A percentile compares a stretch with the other conserved stretches of the same genome.
phyloP scores from a whole-genome alignment of 345 rosid genomes.

The Ceriops zippeliana region DNA sequence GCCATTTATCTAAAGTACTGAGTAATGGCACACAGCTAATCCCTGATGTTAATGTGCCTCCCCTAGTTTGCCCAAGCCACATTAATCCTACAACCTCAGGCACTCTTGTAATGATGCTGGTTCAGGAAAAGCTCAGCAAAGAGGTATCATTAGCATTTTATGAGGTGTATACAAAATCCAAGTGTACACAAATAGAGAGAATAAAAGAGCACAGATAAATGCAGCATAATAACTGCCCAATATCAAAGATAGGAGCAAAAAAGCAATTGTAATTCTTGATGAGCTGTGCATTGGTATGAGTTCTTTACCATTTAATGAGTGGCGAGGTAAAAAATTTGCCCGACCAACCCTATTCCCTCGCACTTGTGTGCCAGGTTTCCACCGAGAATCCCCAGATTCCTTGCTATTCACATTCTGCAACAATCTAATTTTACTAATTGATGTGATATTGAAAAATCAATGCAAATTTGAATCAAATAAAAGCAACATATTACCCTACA shows the following conservation, averaged over 20 bases:
- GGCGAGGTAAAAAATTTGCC: slow-evolving; percentile 43
- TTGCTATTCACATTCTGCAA: slow-evolving; percentile 52
- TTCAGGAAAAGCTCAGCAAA: neutral
- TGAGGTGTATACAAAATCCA: neutral
- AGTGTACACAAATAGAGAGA: neutral
- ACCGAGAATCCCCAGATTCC: slow-evolving; percentile 62
- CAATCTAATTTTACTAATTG: slow-evolving; percentile 9
- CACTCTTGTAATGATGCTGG: neutral
- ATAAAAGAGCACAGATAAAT: slow-evolving; percentile 7
- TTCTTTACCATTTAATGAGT: slow-evolving; percentile 54
- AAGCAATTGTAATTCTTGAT: slow-evolving; percentile 9
- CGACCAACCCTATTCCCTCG: slow-evolving; percentile 64
- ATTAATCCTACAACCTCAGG: neutral
- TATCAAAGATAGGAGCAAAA: slow-evolving; percentile 7
- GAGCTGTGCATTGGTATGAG: neutral
- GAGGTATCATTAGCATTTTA: neutral
- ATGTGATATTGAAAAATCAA: slow-evolving; percentile 11
- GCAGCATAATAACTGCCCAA: slow-evolving; percentile 10
- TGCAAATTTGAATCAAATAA: slow-evolving; percentile 8
- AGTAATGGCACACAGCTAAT: too few relatives aligned
- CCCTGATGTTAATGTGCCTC: neutral
- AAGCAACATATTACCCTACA: neutral
- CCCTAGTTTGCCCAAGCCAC: neutral
- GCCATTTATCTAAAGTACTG: too few relatives aligned
- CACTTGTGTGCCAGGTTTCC: slow-evolving; percentile 62